Evolutionary conservation across 2,329 filamentous ascomycete species (phyloP).

Genomic region (Clarireedia hainanense): DNA sequence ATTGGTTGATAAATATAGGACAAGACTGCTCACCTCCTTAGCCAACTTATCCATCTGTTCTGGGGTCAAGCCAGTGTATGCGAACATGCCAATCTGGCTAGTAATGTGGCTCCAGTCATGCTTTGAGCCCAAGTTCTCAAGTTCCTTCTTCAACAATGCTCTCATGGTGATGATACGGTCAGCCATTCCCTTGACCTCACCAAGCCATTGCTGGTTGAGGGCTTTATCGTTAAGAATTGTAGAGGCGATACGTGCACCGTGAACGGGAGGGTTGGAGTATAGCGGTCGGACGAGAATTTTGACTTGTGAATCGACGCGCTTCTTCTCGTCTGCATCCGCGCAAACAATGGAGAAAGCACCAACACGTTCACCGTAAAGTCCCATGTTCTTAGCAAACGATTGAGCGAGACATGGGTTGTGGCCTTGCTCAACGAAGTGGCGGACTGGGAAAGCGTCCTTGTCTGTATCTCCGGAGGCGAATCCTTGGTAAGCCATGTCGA

Average conservation of each 20-base stretch:
- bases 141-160: slow-evolving; percentile 84
- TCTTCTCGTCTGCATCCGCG: slow-evolving; percentile 81
- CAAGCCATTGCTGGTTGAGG: slow-evolving; percentile 90
- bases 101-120: slow-evolving; percentile 99
- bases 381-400: slow-evolving; percentile 99
- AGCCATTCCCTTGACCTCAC: slow-evolving; percentile 97
- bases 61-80: slow-evolving; percentile 86
- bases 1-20: slow-evolving; percentile 16
- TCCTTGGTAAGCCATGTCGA: slow-evolving; percentile 99
- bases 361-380: slow-evolving; percentile 96
- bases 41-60: slow-evolving; percentile 88
- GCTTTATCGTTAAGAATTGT: slow-evolving; percentile 80
- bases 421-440: slow-evolving; percentile 88
- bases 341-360: slow-evolving; percentile 93
- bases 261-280: slow-evolving; percentile 97
- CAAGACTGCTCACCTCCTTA: slow-evolving; percentile 56
- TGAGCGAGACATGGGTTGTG: slow-evolving; percentile 84
- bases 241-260: slow-evolving; percentile 89
- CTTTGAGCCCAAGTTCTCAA: slow-evolving; percentile 90
- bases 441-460: slow-evolving; percentile 86
- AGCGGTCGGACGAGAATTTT: slow-evolving; percentile 96
- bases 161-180: slow-evolving; percentile 99
- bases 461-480: slow-evolving; percentile 90
- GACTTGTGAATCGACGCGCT: slow-evolving; percentile 92
- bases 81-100: slow-evolving; percentile 98